Evolutionary conservation across 1,284 basidiomycete species (phyloP).

Genomic region (Sphaerobolus stellatus): DNA sequence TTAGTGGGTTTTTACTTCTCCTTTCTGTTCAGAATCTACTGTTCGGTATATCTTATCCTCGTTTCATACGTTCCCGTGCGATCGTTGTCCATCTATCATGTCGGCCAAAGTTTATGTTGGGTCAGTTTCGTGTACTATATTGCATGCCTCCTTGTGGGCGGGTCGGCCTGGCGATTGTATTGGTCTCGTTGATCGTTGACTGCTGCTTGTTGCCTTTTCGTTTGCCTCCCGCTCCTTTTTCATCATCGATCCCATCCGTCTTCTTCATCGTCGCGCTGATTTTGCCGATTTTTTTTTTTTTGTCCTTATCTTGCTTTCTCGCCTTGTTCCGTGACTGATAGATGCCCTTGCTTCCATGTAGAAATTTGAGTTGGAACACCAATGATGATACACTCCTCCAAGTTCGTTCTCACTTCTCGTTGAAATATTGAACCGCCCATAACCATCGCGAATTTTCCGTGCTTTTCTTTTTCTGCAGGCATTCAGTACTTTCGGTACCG

Average conservation of each 20-base stretch:
- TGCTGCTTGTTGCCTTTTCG: background rate
- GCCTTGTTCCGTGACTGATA: slow-evolving; percentile 51
- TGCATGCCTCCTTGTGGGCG: background rate
- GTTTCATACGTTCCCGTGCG: background rate
- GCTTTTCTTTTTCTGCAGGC: slow-evolving; percentile 51
- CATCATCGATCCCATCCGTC: background rate
- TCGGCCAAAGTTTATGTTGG: slow-evolving; percentile 83
- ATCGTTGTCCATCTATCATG: slow-evolving; percentile 41
- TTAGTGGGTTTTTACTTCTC: slow-evolving; percentile 9
- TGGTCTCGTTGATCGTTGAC: background rate
- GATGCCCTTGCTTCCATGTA: slow-evolving; percentile 45
- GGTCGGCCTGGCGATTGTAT: background rate
- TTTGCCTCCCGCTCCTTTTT: slow-evolving; percentile 5
- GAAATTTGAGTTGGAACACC: slow-evolving; percentile 93
- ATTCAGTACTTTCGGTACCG: slow-evolving; percentile 64
- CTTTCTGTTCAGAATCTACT: slow-evolving; percentile 3
- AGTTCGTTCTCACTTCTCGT: slow-evolving; percentile 58
- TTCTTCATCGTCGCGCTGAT: background rate
- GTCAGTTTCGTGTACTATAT: slow-evolving; percentile 56
- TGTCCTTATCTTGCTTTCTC: slow-evolving; percentile 36
- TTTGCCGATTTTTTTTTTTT: background rate
- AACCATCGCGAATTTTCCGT: slow-evolving; percentile 21
- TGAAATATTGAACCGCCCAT: slow-evolving; percentile 26
- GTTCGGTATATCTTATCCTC: background rate
- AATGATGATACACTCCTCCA: slow-evolving; percentile 84